Evolutionary conservation across 768 basidiomycete genomes (phyloP).

Genomic region (Boletus eberwhitei): DNA sequence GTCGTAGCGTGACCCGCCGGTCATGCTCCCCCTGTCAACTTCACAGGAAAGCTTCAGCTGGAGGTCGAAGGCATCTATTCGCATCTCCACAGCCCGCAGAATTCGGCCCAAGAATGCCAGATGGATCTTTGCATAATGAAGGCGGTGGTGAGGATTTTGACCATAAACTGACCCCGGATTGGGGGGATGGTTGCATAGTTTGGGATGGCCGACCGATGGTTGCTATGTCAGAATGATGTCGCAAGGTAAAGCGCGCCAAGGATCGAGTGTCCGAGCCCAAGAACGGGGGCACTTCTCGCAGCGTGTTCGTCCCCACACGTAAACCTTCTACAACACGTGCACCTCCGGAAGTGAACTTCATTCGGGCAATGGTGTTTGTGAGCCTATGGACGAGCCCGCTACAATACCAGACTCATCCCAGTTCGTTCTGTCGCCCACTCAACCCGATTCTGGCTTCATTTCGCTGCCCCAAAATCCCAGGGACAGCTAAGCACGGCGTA

Average conservation of each 20-base stretch:
- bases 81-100: slow-evolving; percentile 24
- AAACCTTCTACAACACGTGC: slow-evolving; percentile 26
- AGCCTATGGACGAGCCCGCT: slow-evolving; percentile 11
- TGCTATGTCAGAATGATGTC: slow-evolving; percentile 23
- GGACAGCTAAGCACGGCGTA: slow-evolving; percentile 2
- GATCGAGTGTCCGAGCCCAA: slow-evolving; percentile 28
- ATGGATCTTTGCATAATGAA: slow-evolving; percentile 19
- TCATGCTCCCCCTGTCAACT: slow-evolving; percentile 16
- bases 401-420: slow-evolving; percentile 17
- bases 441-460: slow-evolving; percentile 5
- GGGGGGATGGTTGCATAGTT: slow-evolving; percentile 8
- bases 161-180: slow-evolving; percentile 22
- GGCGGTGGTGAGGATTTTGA: slow-evolving; percentile 16
- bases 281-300: slow-evolving; percentile 19
- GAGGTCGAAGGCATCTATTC: slow-evolving; percentile 22
- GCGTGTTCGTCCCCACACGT: slow-evolving; percentile 25
- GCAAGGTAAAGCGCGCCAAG: slow-evolving; percentile 16
- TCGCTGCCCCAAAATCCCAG: slow-evolving; percentile 8
- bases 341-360: slow-evolving; percentile 22
- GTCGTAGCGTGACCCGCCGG: slow-evolving; percentile 11
- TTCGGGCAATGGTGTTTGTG: slow-evolving; percentile 12
- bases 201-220: slow-evolving; percentile 14
- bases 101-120: slow-evolving; percentile 22
- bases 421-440: slow-evolving; percentile 9
- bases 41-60: slow-evolving; percentile 21